Conservation (phyloP, 495 filamentous ascomycete species). For the Parathielavia appendiculata region DNA sequence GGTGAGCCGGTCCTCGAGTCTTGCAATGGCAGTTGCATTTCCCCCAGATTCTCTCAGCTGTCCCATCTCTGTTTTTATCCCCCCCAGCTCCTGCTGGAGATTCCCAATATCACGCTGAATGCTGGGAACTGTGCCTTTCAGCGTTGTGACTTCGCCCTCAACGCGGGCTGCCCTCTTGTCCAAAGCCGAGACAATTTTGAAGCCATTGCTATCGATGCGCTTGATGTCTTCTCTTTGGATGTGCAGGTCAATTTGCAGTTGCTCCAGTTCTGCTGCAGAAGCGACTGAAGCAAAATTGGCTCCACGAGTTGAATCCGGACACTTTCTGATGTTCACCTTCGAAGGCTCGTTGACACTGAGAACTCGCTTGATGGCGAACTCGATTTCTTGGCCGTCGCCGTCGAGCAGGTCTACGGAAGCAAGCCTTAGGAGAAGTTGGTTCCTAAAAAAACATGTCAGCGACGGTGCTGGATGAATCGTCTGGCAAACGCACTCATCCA, state of each 20-base stretch:
- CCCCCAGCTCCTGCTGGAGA: conserved; percentile 21
- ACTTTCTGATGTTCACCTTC: background rate
- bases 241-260: conserved; percentile 26
- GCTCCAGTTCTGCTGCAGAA: conserved; percentile 12
- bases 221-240: conserved; percentile 32
- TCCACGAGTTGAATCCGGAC: background rate
- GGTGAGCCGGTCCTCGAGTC: conserved; percentile 20
- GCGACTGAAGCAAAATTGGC: background rate
- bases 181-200: conserved; percentile 32
- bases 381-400: conserved; percentile 10
- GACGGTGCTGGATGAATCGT: background rate
- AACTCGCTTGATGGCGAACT: conserved; percentile 29
- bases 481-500: conserved; percentile 28
- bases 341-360: conserved; percentile 28
- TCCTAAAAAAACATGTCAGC: conserved; percentile 14
- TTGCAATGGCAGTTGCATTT: conserved; percentile 6
- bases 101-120: conserved; percentile 18
- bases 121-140: conserved; percentile 17
- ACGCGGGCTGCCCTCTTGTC: conserved; percentile 27
- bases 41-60: conserved; percentile 17
- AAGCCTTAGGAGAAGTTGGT: conserved; percentile 26
- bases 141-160: conserved; percentile 25
- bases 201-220: conserved; percentile 31
- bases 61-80: conserved; percentile 21
- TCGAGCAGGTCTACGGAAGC: conserved; percentile 21